Evolutionary conservation across 2,329 filamentous ascomycete genomes (phyloP).

Genomic region (Diplodia sapinea): DNA sequence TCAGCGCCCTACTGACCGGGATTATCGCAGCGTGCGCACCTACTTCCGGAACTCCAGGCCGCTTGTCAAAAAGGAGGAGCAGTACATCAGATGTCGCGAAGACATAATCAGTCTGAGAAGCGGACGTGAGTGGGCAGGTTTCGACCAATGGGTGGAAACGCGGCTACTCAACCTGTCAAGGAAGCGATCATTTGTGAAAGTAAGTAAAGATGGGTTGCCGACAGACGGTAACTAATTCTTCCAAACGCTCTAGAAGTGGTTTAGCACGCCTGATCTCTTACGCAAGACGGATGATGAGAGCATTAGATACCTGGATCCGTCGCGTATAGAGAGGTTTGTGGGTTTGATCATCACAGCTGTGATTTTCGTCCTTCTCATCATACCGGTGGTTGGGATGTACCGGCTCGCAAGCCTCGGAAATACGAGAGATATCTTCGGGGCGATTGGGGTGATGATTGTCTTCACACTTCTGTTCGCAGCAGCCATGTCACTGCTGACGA

Average conservation of each 20-base stretch:
- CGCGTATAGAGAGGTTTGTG: conserved; percentile 40
- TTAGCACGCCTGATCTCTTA: conserved; percentile 38
- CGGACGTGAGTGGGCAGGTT: conserved; percentile 43
- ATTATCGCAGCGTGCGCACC: conserved; percentile 40
- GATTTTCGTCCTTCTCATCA: conserved; percentile 42
- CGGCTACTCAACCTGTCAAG: conserved; percentile 22
- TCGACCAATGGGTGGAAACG: conserved; percentile 41
- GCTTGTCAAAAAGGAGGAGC: conserved; percentile 36
- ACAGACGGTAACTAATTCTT: neutral
- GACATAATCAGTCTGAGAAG: conserved; percentile 41
- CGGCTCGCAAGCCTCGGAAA: conserved; percentile 32
- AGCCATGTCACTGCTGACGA: conserved; percentile 47
- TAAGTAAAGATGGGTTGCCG: neutral
- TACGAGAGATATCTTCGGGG: conserved; percentile 35
- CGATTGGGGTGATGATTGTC: conserved; percentile 41
- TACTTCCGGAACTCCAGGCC: conserved; percentile 38
- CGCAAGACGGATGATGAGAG: neutral
- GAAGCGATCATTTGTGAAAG: conserved; percentile 8
- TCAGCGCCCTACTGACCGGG: conserved; percentile 39
- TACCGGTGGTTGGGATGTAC: conserved; percentile 43
- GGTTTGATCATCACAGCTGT: conserved; percentile 41
- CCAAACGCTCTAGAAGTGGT: conserved; percentile 38
- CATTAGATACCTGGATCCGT: conserved; percentile 39
- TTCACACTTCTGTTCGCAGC: conserved; percentile 46
- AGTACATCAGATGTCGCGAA: conserved; percentile 41